These are phyloP conservation scores for Trypanosoma scelopori DNA, from an alignment of 208 protist genomes.

Conservation along the genomic window DNA sequence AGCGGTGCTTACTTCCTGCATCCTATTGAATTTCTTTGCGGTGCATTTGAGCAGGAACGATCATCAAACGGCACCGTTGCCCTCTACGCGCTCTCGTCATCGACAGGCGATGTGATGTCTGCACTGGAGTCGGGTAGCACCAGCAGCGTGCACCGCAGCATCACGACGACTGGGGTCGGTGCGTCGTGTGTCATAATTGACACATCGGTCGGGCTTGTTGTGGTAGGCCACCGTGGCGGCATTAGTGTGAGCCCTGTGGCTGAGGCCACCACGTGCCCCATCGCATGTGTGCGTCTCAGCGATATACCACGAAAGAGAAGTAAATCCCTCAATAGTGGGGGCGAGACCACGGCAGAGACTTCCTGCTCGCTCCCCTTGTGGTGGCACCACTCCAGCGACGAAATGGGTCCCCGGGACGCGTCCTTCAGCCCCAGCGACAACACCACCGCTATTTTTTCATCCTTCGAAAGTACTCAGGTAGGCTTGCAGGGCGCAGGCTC, in stretches of 20 bases:
- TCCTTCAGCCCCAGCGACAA: no score
- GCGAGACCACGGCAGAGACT: neutral
- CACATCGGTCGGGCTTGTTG: conserved; percentile 38
- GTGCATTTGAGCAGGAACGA: conserved; percentile 27
- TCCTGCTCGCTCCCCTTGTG: neutral
- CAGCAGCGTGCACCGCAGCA: conserved; percentile 12
- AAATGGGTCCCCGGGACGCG: no score
- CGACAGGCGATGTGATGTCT: neutral
- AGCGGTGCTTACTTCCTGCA: neutral
- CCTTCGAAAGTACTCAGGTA: no score
- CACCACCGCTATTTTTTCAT: no score
- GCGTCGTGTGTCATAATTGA: conserved; percentile 34
- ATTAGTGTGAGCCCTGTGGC: conserved; percentile 43
- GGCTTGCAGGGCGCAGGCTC: no score
- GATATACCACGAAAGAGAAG: conserved; percentile 25
- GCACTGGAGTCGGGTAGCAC: neutral
- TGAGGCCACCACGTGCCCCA: conserved; percentile 46
- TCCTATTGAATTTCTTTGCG: conserved; percentile 20
- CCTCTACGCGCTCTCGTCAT: conserved; percentile 16
- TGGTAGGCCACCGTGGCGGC: conserved; percentile 48
- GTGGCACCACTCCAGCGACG: no score
- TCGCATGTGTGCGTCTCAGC: conserved; percentile 40
- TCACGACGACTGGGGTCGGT: conserved; percentile 25
- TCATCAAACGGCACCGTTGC: conserved; percentile 25
- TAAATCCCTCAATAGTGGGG: neutral